Evolutionary conservation across 177 flowering plant species (phyloP).

Genomic region (Vitis hybrid): DNA sequence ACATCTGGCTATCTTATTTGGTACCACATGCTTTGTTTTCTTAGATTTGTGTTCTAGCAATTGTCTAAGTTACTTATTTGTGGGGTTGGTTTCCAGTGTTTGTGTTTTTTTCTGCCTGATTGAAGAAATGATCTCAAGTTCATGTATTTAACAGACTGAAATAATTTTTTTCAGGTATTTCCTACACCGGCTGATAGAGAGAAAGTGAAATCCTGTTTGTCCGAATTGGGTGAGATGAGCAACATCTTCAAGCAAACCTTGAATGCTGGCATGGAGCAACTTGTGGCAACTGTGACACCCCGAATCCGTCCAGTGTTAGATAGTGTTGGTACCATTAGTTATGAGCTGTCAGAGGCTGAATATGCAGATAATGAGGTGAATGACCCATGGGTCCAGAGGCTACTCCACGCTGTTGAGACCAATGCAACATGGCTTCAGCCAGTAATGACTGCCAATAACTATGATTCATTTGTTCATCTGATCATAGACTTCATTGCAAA

Average conservation of each 20-base stretch:
- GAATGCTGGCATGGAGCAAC: conserved; percentile 80
- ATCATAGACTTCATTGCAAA: conserved; percentile 82
- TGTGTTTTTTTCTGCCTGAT: background rate
- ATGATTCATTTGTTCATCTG: conserved; percentile 76
- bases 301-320: conserved; percentile 85
- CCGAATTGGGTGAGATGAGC: conserved; percentile 82
- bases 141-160: background rate
- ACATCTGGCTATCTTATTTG: too few relatives aligned
- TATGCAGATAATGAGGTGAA: conserved; percentile 93
- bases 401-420: conserved; percentile 84
- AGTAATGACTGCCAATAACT: conserved; percentile 79
- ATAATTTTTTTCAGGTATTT: conserved; percentile 53
- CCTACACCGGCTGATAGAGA: conserved; percentile 84
- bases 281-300: conserved; percentile 74
- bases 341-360: conserved; percentile 85
- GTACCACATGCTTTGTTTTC: too few relatives aligned
- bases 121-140: background rate
- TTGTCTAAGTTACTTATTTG: too few relatives aligned
- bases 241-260: conserved; percentile 71
- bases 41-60: too few relatives aligned
- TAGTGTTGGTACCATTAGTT: conserved; percentile 73
- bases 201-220: conserved; percentile 77
- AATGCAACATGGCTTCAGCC: conserved; percentile 90
- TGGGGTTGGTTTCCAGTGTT: background rate
- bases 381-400: conserved; percentile 96